Evolutionary conservation across 2,329 filamentous ascomycete genomes (phyloP).

Genomic region (Alternaria ethzedia): DNA sequence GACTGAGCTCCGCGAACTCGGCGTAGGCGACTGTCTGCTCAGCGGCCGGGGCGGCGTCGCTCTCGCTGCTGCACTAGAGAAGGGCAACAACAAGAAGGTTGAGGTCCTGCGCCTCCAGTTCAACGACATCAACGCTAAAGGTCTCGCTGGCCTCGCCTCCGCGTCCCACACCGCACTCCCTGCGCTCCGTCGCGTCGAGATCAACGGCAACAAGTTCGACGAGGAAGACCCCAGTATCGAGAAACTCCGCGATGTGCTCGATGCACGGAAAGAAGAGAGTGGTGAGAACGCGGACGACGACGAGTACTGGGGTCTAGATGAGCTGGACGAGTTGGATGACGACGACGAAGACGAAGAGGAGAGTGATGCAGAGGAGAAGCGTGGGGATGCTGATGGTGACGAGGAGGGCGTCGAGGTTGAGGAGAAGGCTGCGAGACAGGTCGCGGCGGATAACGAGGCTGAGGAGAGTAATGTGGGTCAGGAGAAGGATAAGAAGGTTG

Average conservation of each 20-base stretch:
- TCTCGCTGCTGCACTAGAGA: conserved; percentile 73
- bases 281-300: conserved; percentile 59
- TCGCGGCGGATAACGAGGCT: conserved; percentile 72
- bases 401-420: conserved; percentile 63
- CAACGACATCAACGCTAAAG: conserved; percentile 87
- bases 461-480: conserved; percentile 76
- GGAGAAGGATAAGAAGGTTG: conserved; percentile 77
- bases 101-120: conserved; percentile 85
- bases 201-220: conserved; percentile 94
- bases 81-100: conserved; percentile 79
- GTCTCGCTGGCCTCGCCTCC: conserved; percentile 72
- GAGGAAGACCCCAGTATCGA: conserved; percentile 81
- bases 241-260: conserved; percentile 69
- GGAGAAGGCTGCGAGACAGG: conserved; percentile 56
- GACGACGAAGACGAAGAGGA: conserved; percentile 81
- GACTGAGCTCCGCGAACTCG: conserved; percentile 79
- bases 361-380: conserved; percentile 65
- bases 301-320: conserved; percentile 61
- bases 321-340: conserved; percentile 80
- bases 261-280: conserved; percentile 72
- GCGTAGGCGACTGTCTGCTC: conserved; percentile 86
- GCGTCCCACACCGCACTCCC: conserved; percentile 73
- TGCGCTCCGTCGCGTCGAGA: conserved; percentile 80
- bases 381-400: conserved; percentile 72
- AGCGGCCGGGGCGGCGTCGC: conserved; percentile 76